Base-by-base conservation (phyloP, 2,329 filamentous ascomycete genomes). In the Ascochyta koolunga region DNA sequence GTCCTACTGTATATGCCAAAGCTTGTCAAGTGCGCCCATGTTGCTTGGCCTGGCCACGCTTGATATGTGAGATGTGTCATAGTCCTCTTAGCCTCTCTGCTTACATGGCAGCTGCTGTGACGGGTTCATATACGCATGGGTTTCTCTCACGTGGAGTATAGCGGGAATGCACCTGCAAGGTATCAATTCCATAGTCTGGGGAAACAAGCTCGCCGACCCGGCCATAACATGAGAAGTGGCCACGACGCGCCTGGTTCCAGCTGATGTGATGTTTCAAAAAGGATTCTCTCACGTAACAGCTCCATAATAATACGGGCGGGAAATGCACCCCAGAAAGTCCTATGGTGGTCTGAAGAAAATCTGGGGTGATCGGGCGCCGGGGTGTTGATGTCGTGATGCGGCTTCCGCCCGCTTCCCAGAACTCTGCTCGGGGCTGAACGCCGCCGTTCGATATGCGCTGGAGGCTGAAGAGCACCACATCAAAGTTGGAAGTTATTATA, bases 231-330 rank as follows among this genome's bases (percentile, higher is more conserved):
- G 11, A 47, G 43, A 33, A 45, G 44, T 27, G 39, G 11, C 42
- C 22, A 27, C n/a, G 2, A 16, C 29, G 32, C 18, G 31, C 40
- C 7, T 11, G 18, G 13, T 32, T 24, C 4, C 24, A 45, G 24
- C 18, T 44, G 40, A 24, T 31, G 40, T 22, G 36, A 40, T 27
- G 6, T 16, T 29, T 40, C 13, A 9, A 31, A 31, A 13, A 40
- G 31, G 36, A 41, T 54, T 45, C 45, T 54, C 41, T 54, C 41
- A 50, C 51, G 51, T 54, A 54, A 54, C 45, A 46, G 45, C 40
- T 54, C 51, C 51, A 54, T 50, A 54, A 54, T 54, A 54, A 54
- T 33, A 45, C 51, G 51, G 45, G 45, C 40, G 51, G 45, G 29
- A 44, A 44, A 44, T 49, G 51, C 39, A 49, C 40, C 45, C 51